phyloP scores from a whole-genome alignment of 1,284 basidiomycete species.

The Marasmius oreades region DNA sequence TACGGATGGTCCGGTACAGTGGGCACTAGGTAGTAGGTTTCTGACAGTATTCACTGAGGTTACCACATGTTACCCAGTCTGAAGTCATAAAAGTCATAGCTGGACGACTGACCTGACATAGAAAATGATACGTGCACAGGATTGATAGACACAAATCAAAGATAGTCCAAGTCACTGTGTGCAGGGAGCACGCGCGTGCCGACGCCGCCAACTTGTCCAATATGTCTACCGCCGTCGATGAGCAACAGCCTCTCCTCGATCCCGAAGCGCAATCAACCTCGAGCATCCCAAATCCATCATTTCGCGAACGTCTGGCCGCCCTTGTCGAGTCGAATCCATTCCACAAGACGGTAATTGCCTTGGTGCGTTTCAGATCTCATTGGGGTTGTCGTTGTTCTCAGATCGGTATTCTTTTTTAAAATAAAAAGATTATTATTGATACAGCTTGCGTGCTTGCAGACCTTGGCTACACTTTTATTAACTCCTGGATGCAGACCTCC shows the following conservation, averaged over 20 bases:
- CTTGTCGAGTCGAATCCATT: conserved; percentile 50
- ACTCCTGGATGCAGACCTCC: conserved; percentile 44
- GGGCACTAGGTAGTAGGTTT: too few species aligned
- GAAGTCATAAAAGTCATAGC: not conserved
- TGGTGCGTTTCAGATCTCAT: conserved; percentile 40
- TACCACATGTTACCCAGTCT: not conserved
- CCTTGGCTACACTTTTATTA: conserved; percentile 64
- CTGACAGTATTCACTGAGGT: too few species aligned
- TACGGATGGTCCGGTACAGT: too few species aligned
- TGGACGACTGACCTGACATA: not conserved
- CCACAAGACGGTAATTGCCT: conserved; percentile 57
- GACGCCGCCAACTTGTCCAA: not conserved
- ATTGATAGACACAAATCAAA: not conserved
- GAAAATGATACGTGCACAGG: not conserved
- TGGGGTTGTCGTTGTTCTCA: not conserved
- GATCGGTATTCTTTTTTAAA: conserved; percentile 7
- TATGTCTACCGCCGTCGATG: conserved; percentile 23
- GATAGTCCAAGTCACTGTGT: not conserved
- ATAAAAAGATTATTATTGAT: conserved; percentile 70
- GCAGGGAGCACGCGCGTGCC: not conserved
- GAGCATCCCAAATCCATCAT: conserved; percentile 12
- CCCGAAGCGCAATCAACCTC: conserved; percentile 18
- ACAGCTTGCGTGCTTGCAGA: conserved; percentile 65
- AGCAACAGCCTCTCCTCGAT: conserved; percentile 56
- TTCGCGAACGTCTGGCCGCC: conserved; percentile 36